These are phyloP conservation scores for Lanmaoa rubissima DNA, from an alignment of 768 basidiomycete genomes.

Conservation along the genomic window DNA sequence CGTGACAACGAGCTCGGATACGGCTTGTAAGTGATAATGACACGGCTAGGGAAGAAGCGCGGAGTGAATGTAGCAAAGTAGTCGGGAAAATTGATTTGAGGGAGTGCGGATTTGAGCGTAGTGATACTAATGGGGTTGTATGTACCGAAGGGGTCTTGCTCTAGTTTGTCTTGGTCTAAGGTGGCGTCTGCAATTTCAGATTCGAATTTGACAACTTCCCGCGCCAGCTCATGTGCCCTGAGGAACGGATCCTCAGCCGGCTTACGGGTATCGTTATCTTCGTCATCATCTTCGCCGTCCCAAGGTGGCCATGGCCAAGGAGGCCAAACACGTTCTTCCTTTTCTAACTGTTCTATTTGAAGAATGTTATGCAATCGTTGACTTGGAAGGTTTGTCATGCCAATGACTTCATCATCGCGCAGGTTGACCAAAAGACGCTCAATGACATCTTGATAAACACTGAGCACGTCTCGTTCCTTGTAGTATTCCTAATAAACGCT, in stretches of 20 bases:
- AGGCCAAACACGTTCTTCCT: conserved; percentile 53
- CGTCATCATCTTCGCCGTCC: conserved; percentile 60
- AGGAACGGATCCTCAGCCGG: conserved; percentile 34
- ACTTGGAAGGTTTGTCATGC: conserved; percentile 6
- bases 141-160: conserved; percentile 78
- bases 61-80: conserved; percentile 87
- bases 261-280: conserved; percentile 39
- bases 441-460: conserved; percentile 68
- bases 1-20: conserved; percentile 67
- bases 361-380: conserved; percentile 25
- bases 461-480: conserved; percentile 65
- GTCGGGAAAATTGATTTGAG: conserved; percentile 77
- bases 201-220: conserved; percentile 76
- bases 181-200: conserved; percentile 71
- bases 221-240: conserved; percentile 62
- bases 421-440: conserved; percentile 63
- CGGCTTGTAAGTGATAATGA: conserved; percentile 81
- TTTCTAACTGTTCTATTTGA: conserved; percentile 40
- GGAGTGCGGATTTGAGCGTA: conserved; percentile 65
- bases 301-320: conserved; percentile 89
- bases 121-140: conserved; percentile 82
- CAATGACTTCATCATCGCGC: conserved; percentile 40
- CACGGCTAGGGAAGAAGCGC: conserved; percentile 66
- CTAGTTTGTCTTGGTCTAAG: conserved; percentile 74
- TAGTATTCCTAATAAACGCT: conserved; percentile 73